Conservation (phyloP, 768 basidiomycete genomes). For the Exidia glandulosa region DNA sequence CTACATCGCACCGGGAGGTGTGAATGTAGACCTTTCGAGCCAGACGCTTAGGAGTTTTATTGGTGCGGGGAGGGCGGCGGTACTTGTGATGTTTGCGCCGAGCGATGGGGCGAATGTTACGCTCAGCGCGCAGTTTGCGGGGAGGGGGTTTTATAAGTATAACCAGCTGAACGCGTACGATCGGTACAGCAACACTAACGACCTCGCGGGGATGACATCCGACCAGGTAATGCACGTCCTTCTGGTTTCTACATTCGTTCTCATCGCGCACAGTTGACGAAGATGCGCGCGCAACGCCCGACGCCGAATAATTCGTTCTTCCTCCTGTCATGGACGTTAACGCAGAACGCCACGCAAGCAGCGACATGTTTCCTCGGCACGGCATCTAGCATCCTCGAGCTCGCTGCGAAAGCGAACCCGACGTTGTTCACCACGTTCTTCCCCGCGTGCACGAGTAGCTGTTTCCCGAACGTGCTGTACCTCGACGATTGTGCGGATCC, state of each 20-base stretch:
- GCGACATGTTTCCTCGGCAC: not conserved
- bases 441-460: not conserved
- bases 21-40: not conserved
- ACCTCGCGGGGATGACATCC: not conserved
- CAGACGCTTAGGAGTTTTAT: not conserved
- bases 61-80: not conserved
- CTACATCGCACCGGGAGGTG: not conserved
- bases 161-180: not conserved
- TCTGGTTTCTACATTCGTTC: not conserved
- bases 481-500: not conserved
- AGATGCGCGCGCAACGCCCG: not conserved
- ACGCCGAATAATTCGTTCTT: not conserved
- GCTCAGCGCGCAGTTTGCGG: not conserved
- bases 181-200: not conserved
- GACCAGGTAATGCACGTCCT: not conserved
- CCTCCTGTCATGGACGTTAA: not conserved
- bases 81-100: not conserved
- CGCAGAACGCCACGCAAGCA: not conserved
- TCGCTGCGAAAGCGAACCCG: not conserved
- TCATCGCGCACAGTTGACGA: not conserved
- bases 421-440: not conserved
- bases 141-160: not conserved
- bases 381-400: not conserved
- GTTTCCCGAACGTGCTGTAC: not conserved
- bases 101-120: not conserved